phyloP scores from a whole-genome alignment of 129 eudicot species.

The Chrysanthemum makinoi region DNA sequence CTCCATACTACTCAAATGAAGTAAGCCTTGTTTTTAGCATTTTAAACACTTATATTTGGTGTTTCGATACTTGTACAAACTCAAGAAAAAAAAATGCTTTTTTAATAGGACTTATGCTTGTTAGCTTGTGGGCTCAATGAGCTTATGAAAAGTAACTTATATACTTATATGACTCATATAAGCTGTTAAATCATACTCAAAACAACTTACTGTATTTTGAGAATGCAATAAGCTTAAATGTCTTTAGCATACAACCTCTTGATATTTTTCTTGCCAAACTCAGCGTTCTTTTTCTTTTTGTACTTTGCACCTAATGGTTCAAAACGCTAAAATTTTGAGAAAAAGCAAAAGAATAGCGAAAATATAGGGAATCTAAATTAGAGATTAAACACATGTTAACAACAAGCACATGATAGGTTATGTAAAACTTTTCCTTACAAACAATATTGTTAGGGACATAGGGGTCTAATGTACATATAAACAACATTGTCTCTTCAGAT shows the following conservation, averaged over 20 bases:
- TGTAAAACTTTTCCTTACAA: constrained; percentile 8
- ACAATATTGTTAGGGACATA: not conserved
- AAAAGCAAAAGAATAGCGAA: not conserved
- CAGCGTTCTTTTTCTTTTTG: not conserved
- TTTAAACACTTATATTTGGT: not conserved
- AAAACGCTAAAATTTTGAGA: not conserved
- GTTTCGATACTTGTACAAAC: no score
- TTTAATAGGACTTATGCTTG: no score
- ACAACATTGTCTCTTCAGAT: not conserved
- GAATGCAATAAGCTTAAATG: no score
- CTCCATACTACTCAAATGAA: constrained; percentile 64
- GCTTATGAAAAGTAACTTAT: no score
- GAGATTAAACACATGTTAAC: constrained; percentile 20
- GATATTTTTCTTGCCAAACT: not conserved
- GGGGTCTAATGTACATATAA: not conserved
- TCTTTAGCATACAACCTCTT: no score
- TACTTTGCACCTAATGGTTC: not conserved
- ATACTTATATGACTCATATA: no score
- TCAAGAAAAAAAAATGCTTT: no score
- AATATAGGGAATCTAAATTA: constrained; percentile 25
- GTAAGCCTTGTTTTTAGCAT: constrained; percentile 34
- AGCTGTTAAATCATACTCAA: no score
- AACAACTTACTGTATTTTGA: no score
- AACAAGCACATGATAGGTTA: constrained; percentile 14
- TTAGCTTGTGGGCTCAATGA: no score